Percentiles rank a stretch among this genome's conserved stretches.
Evolutionary conservation across 768 basidiomycete genomes (phyloP).

Genomic region (Galerina marginata): DNA sequence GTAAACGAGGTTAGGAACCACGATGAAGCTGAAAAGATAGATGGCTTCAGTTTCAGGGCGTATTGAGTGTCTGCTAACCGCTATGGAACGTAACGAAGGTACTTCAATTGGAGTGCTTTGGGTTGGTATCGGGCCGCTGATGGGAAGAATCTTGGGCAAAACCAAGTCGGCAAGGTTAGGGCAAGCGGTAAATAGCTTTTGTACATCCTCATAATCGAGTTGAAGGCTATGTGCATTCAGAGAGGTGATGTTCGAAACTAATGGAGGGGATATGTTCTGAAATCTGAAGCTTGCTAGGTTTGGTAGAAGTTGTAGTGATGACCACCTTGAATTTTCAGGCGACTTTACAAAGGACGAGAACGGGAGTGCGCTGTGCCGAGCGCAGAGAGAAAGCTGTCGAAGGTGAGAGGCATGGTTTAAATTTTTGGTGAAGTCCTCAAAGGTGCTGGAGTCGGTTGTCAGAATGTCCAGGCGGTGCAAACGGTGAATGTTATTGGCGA

Average conservation of each 20-base stretch:
- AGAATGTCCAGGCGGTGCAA: conserved; percentile 21
- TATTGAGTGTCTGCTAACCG: conserved; percentile 9
- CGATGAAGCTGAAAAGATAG: conserved; percentile 15
- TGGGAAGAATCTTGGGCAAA: conserved; percentile 14
- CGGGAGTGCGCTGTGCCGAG: neutral
- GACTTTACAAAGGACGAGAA: neutral
- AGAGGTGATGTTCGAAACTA: conserved; percentile 16
- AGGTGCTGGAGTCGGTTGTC: neutral
- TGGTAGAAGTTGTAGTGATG: conserved; percentile 10
- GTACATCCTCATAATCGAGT: conserved; percentile 15
- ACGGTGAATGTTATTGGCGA: conserved; percentile 7
- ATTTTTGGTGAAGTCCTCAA: conserved; percentile 1
- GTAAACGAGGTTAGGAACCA: conserved; percentile 18
- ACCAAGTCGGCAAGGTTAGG: conserved; percentile 17
- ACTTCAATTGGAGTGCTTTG: conserved; percentile 1
- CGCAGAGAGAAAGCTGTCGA: conserved; percentile 22
- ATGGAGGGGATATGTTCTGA: conserved; percentile 12
- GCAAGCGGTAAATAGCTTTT: conserved; percentile 18
- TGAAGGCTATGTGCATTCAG: conserved; percentile 12
- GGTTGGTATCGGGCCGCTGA: neutral
- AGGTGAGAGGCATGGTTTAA: conserved; percentile 8
- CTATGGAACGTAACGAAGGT: conserved; percentile 17
- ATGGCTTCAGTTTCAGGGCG: neutral
- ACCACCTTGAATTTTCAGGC: neutral
- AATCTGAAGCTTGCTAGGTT: conserved; percentile 18